A percentile compares a stretch with the other conserved stretches of the same genome.
These are phyloP conservation scores for Trichothecium sympodiale DNA, from an alignment of 2,329 filamentous ascomycete genomes.

Conservation along the genomic window DNA sequence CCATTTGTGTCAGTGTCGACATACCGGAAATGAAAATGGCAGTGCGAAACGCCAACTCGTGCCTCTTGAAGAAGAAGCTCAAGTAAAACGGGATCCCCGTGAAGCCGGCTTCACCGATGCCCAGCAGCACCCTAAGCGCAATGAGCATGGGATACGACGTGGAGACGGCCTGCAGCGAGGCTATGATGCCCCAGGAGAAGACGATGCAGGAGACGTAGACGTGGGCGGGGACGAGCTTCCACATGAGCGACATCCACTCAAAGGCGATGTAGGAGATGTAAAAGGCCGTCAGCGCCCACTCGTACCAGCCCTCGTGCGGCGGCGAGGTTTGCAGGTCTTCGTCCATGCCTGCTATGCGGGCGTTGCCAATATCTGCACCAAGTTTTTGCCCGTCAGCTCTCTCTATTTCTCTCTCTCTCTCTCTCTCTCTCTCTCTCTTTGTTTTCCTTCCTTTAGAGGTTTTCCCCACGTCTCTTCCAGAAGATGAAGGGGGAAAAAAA, in stretches of 20 bases:
- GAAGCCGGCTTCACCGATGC: slow-evolving; percentile 55
- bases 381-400: too few species aligned
- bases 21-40: slow-evolving; percentile 72
- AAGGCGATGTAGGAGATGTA: slow-evolving; percentile 53
- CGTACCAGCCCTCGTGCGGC: slow-evolving; percentile 37
- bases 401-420: too few species aligned
- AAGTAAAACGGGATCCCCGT: slow-evolving; percentile 53
- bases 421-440: too few species aligned
- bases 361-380: slow-evolving; percentile 53
- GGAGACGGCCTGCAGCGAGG: slow-evolving; percentile 59
- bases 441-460: too few species aligned
- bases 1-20: slow-evolving; percentile 7
- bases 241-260: slow-evolving; percentile 55
- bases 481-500: background rate
- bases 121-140: slow-evolving; percentile 42
- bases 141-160: slow-evolving; percentile 53
- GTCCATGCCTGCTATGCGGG: slow-evolving; percentile 53
- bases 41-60: slow-evolving; percentile 74
- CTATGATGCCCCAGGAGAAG: slow-evolving; percentile 66
- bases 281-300: slow-evolving; percentile 50
- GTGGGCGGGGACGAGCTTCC: slow-evolving; percentile 49
- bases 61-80: slow-evolving; percentile 51
- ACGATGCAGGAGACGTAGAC: slow-evolving; percentile 52
- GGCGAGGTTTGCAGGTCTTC: slow-evolving; percentile 43
- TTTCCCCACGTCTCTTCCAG: too few species aligned